phyloP scores from a whole-genome alignment of 2,329 filamentous ascomycete genomes.

The Colletotrichum sp. region DNA sequence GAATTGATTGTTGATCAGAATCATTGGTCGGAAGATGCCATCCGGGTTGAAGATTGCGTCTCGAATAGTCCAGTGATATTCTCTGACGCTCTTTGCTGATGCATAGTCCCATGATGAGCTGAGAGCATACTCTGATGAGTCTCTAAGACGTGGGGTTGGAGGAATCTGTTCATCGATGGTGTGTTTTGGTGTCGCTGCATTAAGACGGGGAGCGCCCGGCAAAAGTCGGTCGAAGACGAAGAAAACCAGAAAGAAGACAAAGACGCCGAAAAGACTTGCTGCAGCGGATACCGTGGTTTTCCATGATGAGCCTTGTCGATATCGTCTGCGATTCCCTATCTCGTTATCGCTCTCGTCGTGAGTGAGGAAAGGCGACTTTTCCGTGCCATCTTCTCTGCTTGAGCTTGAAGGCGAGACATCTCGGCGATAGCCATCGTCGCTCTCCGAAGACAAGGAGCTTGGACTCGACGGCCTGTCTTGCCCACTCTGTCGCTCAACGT shows the following conservation, averaged over 20 bases:
- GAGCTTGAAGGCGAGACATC: neutral
- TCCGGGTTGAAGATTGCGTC: conserved; percentile 66
- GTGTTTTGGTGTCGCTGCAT: neutral
- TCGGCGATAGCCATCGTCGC: neutral
- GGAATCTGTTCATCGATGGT: neutral
- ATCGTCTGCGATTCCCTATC: neutral
- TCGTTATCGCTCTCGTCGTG: neutral
- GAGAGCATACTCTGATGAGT: conserved; percentile 59
- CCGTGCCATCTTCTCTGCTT: neutral
- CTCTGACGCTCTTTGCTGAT: conserved; percentile 53
- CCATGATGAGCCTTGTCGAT: neutral
- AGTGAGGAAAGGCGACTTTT: conserved; percentile 6
- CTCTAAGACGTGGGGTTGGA: conserved; percentile 28
- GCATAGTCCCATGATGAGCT: conserved; percentile 59
- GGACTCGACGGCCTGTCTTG: neutral
- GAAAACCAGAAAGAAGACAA: neutral
- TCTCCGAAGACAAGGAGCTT: neutral
- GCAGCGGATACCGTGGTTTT: neutral
- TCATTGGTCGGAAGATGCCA: conserved; percentile 60
- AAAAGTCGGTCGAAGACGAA: neutral
- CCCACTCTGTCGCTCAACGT: neutral
- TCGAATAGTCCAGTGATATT: conserved; percentile 65
- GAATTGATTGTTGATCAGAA: conserved; percentile 77
- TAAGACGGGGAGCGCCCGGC: neutral
- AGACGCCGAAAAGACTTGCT: neutral